phyloP scores from a whole-genome alignment of 208 protist genomes.

The Acanthamoeba sp. region DNA sequence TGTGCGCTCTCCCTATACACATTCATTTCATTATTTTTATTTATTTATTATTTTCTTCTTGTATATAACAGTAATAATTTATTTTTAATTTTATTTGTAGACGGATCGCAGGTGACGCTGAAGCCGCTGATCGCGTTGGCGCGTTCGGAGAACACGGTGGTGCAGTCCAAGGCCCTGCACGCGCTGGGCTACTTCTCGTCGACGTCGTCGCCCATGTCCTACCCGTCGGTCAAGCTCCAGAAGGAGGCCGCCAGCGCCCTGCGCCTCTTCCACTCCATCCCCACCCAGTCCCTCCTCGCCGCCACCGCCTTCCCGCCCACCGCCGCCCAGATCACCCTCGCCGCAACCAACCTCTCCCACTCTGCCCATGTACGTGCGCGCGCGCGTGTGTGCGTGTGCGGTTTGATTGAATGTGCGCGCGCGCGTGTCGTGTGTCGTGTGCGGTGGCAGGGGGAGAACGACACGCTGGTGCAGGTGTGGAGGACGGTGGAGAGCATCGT shows the following conservation, averaged over 20 bases:
- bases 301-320: not conserved
- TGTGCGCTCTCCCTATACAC: too few relatives aligned
- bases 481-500: constrained; percentile 7
- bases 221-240: constrained; percentile 2
- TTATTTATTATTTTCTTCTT: too few relatives aligned
- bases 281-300: not conserved
- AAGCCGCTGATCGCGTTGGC: constrained; percentile 28
- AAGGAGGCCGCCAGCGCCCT: constrained; percentile 10
- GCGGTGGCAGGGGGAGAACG: not conserved
- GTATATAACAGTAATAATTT: too few relatives aligned
- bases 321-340: not conserved
- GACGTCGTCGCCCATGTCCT: not conserved
- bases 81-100: too few relatives aligned
- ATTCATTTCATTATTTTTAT: too few relatives aligned
- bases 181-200: not conserved
- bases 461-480: constrained; percentile 4
- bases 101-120: constrained; percentile 11
- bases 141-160: not conserved
- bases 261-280: not conserved
- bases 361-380: not conserved
- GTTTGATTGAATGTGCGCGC: too few relatives aligned
- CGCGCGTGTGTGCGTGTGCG: too few relatives aligned
- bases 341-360: not conserved
- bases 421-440: too few relatives aligned
- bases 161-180: constrained; percentile 3